These are phyloP conservation scores for Cyclanthera cordifolia DNA, from an alignment of 306 rosid species.

Conservation along the genomic window DNA sequence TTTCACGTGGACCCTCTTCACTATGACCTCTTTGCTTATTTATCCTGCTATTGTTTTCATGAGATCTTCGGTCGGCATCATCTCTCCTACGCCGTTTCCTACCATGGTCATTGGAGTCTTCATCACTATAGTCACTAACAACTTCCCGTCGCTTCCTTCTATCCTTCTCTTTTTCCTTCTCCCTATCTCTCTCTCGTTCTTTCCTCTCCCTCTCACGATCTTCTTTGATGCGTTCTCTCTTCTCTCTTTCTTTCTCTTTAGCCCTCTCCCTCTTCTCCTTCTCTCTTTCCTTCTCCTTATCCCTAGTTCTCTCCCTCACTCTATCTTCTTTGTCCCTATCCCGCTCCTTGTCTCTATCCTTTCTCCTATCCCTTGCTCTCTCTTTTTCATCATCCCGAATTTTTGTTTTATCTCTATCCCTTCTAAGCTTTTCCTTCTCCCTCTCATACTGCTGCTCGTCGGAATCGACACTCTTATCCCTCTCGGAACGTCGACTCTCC, in stretches of 20 bases:
- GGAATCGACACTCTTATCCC: slow-evolving; percentile 40
- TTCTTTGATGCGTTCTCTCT: slow-evolving; percentile 24
- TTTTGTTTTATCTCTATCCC: slow-evolving; percentile 7
- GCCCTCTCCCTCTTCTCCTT: slow-evolving; percentile 26
- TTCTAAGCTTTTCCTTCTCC: slow-evolving; percentile 33
- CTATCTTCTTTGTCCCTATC: slow-evolving; percentile 23
- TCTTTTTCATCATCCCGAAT: slow-evolving; percentile 24
- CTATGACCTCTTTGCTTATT: slow-evolving; percentile 35
- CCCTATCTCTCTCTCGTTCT: slow-evolving; percentile 29
- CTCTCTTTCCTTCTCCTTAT: slow-evolving; percentile 16
- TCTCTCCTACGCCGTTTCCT: slow-evolving; percentile 58
- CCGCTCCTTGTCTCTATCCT: slow-evolving; percentile 19
- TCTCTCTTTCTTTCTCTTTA: slow-evolving; percentile 27
- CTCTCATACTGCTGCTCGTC: slow-evolving; percentile 27
- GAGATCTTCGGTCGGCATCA: slow-evolving; percentile 40
- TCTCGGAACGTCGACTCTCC: slow-evolving; percentile 30
- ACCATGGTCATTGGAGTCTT: slow-evolving; percentile 43
- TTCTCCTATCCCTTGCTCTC: slow-evolving; percentile 24
- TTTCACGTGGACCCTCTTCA: slow-evolving; percentile 45
- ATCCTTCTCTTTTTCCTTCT: slow-evolving; percentile 27
- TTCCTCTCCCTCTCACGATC: slow-evolving; percentile 38
- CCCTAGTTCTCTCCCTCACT: slow-evolving; percentile 17
- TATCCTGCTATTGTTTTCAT: slow-evolving; percentile 38
- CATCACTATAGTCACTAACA: slow-evolving; percentile 47
- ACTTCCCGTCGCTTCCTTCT: slow-evolving; percentile 46